A percentile compares a stretch with the other conserved stretches of the same genome.
These are phyloP conservation scores for Sedum album DNA, from an alignment of 164 flowering plant genomes.

Conservation along the genomic window DNA sequence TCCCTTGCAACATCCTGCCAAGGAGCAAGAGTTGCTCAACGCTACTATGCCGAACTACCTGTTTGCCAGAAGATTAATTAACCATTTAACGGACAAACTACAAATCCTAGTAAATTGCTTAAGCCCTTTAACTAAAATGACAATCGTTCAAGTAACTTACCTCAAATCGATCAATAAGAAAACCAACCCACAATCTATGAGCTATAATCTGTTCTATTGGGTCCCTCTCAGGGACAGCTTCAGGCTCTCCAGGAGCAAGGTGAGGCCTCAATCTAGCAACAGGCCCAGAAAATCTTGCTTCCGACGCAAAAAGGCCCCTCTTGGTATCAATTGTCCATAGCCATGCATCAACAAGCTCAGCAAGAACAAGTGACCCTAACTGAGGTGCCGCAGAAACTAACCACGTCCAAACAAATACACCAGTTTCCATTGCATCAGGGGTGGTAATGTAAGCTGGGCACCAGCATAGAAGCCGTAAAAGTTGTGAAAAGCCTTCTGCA, in stretches of 20 bases:
- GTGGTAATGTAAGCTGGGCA: conserved; percentile 97
- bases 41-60: conserved; percentile 85
- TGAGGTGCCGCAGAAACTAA: conserved; percentile 96
- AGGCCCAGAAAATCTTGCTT: conserved; percentile 67
- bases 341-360: conserved; percentile 99
- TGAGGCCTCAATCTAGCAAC: conserved; percentile 92
- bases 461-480: conserved; percentile 97
- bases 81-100: too few relatives aligned
- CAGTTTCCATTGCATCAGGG: conserved; percentile 95
- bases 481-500: conserved; percentile 77
- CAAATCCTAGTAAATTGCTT: background rate
- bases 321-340: conserved; percentile 97
- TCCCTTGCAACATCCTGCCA: conserved; percentile 87
- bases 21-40: conserved; percentile 84
- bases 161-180: conserved; percentile 96
- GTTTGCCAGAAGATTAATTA: conserved; percentile 12
- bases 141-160: conserved; percentile 34
- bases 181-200: conserved; percentile 95
- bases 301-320: conserved; percentile 89
- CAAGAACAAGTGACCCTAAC: conserved; percentile 82
- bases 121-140: background rate
- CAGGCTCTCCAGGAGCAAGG: conserved; percentile 90
- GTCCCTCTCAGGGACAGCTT: conserved; percentile 50
- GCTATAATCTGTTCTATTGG: conserved; percentile 92
- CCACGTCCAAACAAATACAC: conserved; percentile 98